Percentiles rank a stretch among this genome's conserved stretches.
phyloP scores from a whole-genome alignment of 495 filamentous ascomycete species.

The Tuber umbilicatum region DNA sequence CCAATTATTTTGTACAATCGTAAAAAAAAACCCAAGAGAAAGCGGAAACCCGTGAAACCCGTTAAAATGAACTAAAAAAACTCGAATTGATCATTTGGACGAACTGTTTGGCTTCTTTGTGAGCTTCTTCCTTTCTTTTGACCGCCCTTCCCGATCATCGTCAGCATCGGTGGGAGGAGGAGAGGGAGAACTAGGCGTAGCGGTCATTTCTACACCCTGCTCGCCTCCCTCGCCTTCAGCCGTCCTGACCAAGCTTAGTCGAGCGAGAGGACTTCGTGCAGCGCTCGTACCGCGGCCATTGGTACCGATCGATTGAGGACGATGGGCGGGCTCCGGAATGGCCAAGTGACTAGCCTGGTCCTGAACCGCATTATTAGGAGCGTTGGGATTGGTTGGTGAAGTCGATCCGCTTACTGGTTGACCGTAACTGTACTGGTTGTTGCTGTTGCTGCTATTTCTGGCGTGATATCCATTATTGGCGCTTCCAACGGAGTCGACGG shows the following conservation, averaged over 20 bases:
- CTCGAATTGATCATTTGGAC: slow-evolving; percentile 16
- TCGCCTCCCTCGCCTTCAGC: slow-evolving; percentile 36
- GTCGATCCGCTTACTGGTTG: slow-evolving; percentile 31
- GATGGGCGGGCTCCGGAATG: slow-evolving; percentile 36
- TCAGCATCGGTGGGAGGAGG: slow-evolving; percentile 14
- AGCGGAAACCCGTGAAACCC: not conserved
- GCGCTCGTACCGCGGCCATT: slow-evolving; percentile 25
- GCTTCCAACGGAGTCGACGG: slow-evolving; percentile 41
- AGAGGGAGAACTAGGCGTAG: slow-evolving; percentile 13
- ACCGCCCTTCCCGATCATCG: slow-evolving; percentile 37
- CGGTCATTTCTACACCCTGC: slow-evolving; percentile 31
- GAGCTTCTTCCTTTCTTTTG: slow-evolving; percentile 39
- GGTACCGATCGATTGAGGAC: slow-evolving; percentile 6
- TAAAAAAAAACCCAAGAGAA: not conserved
- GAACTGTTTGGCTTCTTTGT: slow-evolving; percentile 33
- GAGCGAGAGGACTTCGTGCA: slow-evolving; percentile 40
- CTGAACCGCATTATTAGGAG: slow-evolving; percentile 7
- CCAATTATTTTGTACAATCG: slow-evolving; percentile 4
- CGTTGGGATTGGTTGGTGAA: slow-evolving; percentile 24
- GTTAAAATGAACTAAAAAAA: not conserved
- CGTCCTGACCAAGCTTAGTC: slow-evolving; percentile 40
- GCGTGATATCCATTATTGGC: slow-evolving; percentile 34
- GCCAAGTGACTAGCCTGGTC: slow-evolving; percentile 25
- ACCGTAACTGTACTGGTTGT: slow-evolving; percentile 34
- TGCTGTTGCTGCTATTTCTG: slow-evolving; percentile 27